These are phyloP conservation scores for Naganishia sp. DNA, from an alignment of 1,284 basidiomycete genomes.

Conservation along the genomic window DNA sequence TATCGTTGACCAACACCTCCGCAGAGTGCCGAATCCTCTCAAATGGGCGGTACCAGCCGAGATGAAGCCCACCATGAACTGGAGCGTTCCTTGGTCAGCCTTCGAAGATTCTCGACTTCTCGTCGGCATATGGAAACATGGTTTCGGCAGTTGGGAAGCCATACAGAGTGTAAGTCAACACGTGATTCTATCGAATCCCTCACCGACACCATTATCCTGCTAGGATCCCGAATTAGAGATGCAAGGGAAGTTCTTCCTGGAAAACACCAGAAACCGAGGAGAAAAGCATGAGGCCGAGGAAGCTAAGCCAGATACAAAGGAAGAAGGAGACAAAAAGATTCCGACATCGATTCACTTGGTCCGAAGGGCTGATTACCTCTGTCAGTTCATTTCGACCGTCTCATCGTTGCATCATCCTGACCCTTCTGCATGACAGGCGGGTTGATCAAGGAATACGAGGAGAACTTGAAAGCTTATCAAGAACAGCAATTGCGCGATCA, in stretches of 20 bases:
- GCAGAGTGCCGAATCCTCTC: constrained; percentile 55
- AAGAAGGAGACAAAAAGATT: constrained; percentile 72
- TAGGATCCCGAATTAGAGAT: constrained; percentile 80
- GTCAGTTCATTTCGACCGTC: constrained; percentile 34
- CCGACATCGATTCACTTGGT: constrained; percentile 97
- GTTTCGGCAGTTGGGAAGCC: constrained; percentile 95
- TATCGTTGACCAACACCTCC: constrained; percentile 80
- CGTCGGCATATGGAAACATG: constrained; percentile 88
- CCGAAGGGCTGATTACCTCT: constrained; percentile 89
- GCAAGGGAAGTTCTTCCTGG: constrained; percentile 91
- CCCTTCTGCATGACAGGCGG: constrained; percentile 50
- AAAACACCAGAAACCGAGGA: constrained; percentile 55
- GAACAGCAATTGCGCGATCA: constrained; percentile 44
- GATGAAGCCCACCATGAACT: constrained; percentile 89
- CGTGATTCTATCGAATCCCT: background rate
- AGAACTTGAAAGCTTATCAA: constrained; percentile 74
- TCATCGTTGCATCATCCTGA: background rate
- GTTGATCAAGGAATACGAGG: constrained; percentile 85
- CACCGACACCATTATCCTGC: background rate
- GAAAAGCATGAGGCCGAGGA: constrained; percentile 38
- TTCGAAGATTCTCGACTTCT: constrained; percentile 92
- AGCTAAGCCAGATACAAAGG: constrained; percentile 42
- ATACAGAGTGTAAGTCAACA: constrained; percentile 58
- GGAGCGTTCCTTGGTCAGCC: constrained; percentile 93
- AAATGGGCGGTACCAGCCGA: constrained; percentile 87